Percentiles rank a stretch among this genome's conserved stretches.
Conservation (phyloP, 2,329 filamentous ascomycete genomes). For the Xylariaceae sp. region DNA sequence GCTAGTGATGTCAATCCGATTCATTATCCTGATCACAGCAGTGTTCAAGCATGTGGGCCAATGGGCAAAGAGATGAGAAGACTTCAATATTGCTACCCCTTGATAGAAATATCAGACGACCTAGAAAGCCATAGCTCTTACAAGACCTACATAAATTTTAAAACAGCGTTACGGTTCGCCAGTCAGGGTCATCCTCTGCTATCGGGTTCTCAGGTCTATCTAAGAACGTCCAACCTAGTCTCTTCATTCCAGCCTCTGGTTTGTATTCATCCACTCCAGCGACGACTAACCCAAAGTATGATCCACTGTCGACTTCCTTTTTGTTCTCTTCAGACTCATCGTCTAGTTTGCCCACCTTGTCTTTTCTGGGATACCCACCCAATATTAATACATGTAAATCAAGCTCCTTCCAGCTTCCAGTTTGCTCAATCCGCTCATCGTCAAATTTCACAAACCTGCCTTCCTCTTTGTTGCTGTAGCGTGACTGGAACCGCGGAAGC, state of each 20-base stretch:
- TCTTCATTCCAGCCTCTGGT: not conserved
- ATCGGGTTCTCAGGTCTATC: not conserved
- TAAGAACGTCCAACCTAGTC: not conserved
- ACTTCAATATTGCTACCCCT: no score
- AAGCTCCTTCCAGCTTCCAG: not conserved
- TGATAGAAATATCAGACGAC: no score
- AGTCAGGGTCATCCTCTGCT: no score
- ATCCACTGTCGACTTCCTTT: not conserved
- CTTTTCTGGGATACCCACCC: not conserved
- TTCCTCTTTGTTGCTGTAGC: not conserved
- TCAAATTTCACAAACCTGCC: not conserved
- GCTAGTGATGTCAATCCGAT: no score
- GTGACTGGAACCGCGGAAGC: not conserved
- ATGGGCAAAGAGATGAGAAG: no score
- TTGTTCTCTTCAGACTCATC: not conserved
- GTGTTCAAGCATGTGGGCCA: no score
- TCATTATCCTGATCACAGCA: no score
- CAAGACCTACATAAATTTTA: no score
- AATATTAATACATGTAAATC: not conserved
- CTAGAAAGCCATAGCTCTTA: no score
- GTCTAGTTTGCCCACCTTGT: not conserved
- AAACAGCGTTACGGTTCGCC: no score
- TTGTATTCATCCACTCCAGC: not conserved
- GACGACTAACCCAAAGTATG: not conserved
- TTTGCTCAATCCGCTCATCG: not conserved